These are phyloP conservation scores for Zarea fungicola DNA, from an alignment of 2,329 filamentous ascomycete genomes.

Conservation along the genomic window DNA sequence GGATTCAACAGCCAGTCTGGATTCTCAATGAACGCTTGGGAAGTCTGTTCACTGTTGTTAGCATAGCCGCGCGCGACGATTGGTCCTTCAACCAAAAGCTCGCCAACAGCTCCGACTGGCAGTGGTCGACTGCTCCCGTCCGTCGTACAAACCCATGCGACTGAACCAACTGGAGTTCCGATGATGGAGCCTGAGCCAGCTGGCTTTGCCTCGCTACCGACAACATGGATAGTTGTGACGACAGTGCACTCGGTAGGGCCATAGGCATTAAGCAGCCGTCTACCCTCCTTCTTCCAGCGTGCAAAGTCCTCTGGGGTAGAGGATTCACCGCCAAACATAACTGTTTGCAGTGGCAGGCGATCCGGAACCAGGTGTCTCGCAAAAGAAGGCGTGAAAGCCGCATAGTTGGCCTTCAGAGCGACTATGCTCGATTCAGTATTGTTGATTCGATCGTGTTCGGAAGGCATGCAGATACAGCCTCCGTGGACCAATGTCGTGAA, in stretches of 20 bases:
- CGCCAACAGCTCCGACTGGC: slow-evolving; percentile 21
- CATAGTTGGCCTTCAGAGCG: not conserved
- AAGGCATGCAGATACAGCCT: not conserved
- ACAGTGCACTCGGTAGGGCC: not conserved
- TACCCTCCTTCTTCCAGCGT: not conserved
- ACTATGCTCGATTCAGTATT: slow-evolving; percentile 1
- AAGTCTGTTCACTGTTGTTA: slow-evolving; percentile 17
- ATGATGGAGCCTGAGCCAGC: too few species aligned
- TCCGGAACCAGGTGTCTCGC: slow-evolving; percentile 13
- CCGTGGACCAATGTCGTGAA: not conserved
- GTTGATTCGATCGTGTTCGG: not conserved
- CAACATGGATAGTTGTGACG: not conserved
- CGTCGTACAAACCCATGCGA: slow-evolving; percentile 13
- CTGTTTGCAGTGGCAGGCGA: not conserved
- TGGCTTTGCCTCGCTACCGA: not conserved
- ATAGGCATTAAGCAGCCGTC: not conserved
- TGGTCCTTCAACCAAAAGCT: slow-evolving; percentile 23
- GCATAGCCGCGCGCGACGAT: slow-evolving; percentile 21
- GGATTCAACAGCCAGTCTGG: slow-evolving; percentile 29
- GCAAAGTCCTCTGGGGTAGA: too few species aligned
- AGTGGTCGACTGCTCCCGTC: too few species aligned
- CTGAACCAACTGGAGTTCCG: too few species aligned
- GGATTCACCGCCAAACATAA: slow-evolving; percentile 1
- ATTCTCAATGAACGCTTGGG: slow-evolving; percentile 31
- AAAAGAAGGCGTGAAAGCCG: slow-evolving; percentile 4